Percentiles rank a stretch among this genome's conserved stretches.
Conservation (phyloP, 2,329 filamentous ascomycete genomes). For the Huntiella decipiens region DNA sequence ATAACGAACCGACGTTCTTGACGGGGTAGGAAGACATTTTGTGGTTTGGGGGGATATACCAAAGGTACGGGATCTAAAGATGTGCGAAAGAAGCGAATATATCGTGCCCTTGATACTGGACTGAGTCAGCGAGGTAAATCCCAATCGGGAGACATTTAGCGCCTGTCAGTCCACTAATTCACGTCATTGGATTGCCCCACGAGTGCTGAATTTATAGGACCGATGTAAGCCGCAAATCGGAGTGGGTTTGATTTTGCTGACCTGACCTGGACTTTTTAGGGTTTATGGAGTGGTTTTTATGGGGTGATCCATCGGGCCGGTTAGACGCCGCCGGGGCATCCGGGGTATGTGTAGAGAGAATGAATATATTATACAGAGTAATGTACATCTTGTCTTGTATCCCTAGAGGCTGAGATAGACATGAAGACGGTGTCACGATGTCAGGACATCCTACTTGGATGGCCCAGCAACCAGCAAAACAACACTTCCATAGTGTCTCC, state of each 20-base stretch:
- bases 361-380: conserved; percentile 4
- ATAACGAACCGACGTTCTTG: conserved; percentile 37
- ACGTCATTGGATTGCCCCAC: not conserved
- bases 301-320: too few species aligned
- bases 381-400: not conserved
- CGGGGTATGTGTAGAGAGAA: not conserved
- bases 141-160: too few species aligned
- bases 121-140: too few species aligned
- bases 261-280: not conserved
- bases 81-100: too few species aligned
- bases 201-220: not conserved
- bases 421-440: not conserved
- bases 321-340: too few species aligned
- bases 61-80: too few species aligned
- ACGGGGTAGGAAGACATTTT: conserved; percentile 26
- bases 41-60: too few species aligned
- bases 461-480: conserved; percentile 58
- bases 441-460: not conserved
- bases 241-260: conserved; percentile 3
- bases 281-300: not conserved
- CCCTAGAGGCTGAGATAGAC: too few species aligned
- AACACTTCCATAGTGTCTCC: conserved; percentile 73
- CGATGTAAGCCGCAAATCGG: conserved; percentile 7
- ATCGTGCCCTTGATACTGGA: too few species aligned
- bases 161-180: not conserved